These are phyloP conservation scores for Pelargonium citronellum DNA, from an alignment of 441 rosid species.

Conservation along the genomic window DNA sequence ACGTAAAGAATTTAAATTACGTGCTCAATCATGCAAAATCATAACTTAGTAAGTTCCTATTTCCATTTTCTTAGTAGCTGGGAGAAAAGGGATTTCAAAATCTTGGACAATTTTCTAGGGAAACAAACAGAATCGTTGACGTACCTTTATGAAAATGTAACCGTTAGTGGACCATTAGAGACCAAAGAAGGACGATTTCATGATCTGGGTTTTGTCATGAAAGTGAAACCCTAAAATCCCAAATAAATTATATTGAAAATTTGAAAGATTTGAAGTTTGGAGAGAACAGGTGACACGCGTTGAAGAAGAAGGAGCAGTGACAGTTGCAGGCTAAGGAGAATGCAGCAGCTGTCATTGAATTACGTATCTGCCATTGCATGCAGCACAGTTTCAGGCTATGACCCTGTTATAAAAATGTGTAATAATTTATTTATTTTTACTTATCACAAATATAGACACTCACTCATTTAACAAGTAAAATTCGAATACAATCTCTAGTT, in stretches of 20 bases:
- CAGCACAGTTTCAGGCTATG: neutral
- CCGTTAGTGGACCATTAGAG: neutral
- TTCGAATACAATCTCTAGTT: too few species aligned
- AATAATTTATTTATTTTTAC: too few species aligned
- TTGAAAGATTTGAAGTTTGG: neutral
- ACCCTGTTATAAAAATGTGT: too few species aligned
- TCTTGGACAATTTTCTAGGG: neutral
- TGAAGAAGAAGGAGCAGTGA: conserved; percentile 5
- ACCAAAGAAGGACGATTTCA: neutral
- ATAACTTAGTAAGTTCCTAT: neutral
- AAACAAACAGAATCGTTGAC: neutral
- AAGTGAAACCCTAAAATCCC: neutral
- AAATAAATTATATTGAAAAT: neutral
- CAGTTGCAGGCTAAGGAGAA: conserved; percentile 2
- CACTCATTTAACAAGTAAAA: too few species aligned
- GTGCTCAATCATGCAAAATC: neutral
- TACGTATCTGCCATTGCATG: conserved; percentile 13
- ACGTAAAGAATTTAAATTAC: neutral
- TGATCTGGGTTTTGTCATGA: conserved; percentile 5
- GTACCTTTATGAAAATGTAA: neutral
- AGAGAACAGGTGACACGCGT: conserved; percentile 13
- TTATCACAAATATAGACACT: too few species aligned
- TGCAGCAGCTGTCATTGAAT: neutral
- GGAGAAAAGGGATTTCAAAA: neutral
- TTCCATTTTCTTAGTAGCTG: neutral